Percentiles rank a stretch among this genome's conserved stretches.
These are phyloP conservation scores for Eleusine coracana DNA, from an alignment of 176 grass and related monocot species.

Conservation along the genomic window DNA sequence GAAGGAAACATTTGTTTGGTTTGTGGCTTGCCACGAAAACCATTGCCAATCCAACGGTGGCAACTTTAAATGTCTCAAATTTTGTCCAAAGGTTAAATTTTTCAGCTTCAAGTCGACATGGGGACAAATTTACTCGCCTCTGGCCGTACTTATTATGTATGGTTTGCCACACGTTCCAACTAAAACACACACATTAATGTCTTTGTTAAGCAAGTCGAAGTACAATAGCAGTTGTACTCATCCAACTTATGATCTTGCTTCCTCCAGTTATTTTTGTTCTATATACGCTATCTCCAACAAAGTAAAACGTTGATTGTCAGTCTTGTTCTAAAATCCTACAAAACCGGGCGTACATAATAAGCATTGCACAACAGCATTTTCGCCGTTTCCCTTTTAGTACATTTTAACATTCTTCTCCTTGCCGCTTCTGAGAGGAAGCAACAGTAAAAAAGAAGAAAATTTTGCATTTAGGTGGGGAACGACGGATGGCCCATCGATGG, in stretches of 20 bases:
- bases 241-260: not conserved
- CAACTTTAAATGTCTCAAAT: not conserved
- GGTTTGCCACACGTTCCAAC: not conserved
- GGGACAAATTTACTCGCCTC: not conserved
- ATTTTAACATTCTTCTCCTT: too few species aligned
- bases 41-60: not conserved
- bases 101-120: too few species aligned
- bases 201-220: not conserved
- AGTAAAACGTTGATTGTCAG: too few species aligned
- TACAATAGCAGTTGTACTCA: not conserved
- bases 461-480: not conserved
- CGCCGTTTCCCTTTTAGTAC: too few species aligned
- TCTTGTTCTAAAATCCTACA: not conserved
- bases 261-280: not conserved
- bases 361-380: too few species aligned
- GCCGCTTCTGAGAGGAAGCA: not conserved
- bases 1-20: not conserved
- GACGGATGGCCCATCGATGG: not conserved
- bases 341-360: too few species aligned
- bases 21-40: not conserved
- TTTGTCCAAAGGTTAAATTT: not conserved
- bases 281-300: not conserved
- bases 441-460: not conserved
- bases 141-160: not conserved
- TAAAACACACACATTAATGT: not conserved